Conservation (phyloP, 129 eudicot genomes). For the Flaveria ramosissima region DNA sequence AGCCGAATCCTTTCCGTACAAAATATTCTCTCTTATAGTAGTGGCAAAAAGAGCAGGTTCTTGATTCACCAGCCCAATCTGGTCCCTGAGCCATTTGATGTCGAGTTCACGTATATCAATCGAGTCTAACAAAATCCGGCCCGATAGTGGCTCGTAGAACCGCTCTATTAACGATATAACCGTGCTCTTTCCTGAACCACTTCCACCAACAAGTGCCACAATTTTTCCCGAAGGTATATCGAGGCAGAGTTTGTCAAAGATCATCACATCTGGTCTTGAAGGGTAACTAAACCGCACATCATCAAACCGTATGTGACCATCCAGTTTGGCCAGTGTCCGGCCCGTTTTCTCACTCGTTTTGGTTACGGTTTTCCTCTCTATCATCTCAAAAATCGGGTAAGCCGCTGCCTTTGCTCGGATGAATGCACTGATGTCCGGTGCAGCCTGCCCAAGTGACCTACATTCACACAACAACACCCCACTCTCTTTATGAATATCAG, state of each 20-base stretch:
- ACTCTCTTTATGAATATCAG: neutral
- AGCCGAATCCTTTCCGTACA: slow-evolving; percentile 90
- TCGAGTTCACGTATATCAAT: slow-evolving; percentile 67
- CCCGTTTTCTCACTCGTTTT: slow-evolving; percentile 58
- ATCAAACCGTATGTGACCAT: slow-evolving; percentile 78
- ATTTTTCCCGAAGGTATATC: slow-evolving; percentile 91
- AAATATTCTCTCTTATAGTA: slow-evolving; percentile 82
- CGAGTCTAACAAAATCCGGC: slow-evolving; percentile 74
- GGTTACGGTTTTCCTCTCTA: slow-evolving; percentile 63
- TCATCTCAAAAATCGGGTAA: slow-evolving; percentile 90
- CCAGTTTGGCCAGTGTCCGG: slow-evolving; percentile 53
- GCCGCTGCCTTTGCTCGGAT: slow-evolving; percentile 92
- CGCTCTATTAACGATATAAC: slow-evolving; percentile 91
- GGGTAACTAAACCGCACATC: slow-evolving; percentile 94
- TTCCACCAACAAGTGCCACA: slow-evolving; percentile 96
- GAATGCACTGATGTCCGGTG: slow-evolving; percentile 95
- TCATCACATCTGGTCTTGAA: slow-evolving; percentile 83
- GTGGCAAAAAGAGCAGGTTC: slow-evolving; percentile 99
- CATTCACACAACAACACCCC: slow-evolving; percentile 14
- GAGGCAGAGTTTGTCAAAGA: slow-evolving; percentile 63
- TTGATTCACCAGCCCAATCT: slow-evolving; percentile 93
- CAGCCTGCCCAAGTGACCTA: slow-evolving; percentile 98
- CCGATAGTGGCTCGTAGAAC: slow-evolving; percentile 86
- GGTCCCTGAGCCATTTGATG: slow-evolving; percentile 83
- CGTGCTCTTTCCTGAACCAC: slow-evolving; percentile 99